Evolutionary conservation across 106 monocot species (phyloP), one percentile per base, ranked within the genome.

Genomic region (Ottelia alismoides): DNA sequence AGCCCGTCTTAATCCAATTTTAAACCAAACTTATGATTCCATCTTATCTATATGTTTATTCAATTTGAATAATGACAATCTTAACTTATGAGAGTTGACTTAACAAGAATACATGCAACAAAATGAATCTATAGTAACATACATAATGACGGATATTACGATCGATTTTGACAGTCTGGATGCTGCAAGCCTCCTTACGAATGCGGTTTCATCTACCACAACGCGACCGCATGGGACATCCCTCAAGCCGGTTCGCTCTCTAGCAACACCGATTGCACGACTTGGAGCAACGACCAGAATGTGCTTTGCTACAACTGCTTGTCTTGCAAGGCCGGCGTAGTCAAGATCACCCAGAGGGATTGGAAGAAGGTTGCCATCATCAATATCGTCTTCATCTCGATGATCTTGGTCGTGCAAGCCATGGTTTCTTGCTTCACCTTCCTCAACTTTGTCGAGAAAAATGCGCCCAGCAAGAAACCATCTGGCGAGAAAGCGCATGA

Each of bases 151-250:
- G n/a, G n/a, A n/a, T n/a, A n/a, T n/a, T n/a, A n/a, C n/a, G n/a
- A n/a, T n/a, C n/a, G n/a, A n/a, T n/a, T n/a, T n/a, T n/a, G n/a
- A 22, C 52, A 64, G 63, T 53, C 52, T 18, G 63, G 63, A 44
- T 64, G 63, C 40, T 64, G 63, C 63, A 64, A 64, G 53, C 63
- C 63, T 22, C 63, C 63, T 5, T 52, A 9, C 7, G 63, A 64
- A 22, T 64, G 63, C 27, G 54, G 54, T 0, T 55, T 65, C 44
- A 55, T 10, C 43, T 65, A 55, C 52, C 2, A 18, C 45, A 55
- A 31, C 16, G 35, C 65, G 1, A 65, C 65, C 6, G 22, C 21
- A 4, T 65, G 65, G 65, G 47, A 12, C 6, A 52, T 35, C 0
- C n/a, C 9, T 17, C 21, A 3, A 6, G 23, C 24, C 23, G n/a